Percentiles rank a stretch among this genome's conserved stretches.
Evolutionary conservation across 75 land plant genomes (phyloP).

Genomic region (Sequoia sempervirens): DNA sequence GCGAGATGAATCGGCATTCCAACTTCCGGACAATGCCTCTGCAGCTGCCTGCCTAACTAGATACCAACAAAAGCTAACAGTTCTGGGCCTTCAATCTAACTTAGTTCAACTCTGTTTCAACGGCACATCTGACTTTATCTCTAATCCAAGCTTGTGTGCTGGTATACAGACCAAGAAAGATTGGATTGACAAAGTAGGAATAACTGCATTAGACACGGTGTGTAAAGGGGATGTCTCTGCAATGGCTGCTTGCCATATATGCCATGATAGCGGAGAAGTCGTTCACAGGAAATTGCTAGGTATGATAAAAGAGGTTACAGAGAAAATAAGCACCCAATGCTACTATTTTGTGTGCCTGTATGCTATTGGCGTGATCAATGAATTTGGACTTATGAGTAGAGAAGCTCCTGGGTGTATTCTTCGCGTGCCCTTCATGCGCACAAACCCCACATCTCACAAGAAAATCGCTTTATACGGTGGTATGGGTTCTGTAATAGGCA

Average conservation of each 20-base stretch:
- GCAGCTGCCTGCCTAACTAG: neutral
- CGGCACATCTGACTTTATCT: neutral
- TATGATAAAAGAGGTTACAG: neutral
- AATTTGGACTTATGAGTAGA: slow-evolving; percentile 28
- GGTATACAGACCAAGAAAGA: slow-evolving; percentile 24
- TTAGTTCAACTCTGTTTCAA: neutral
- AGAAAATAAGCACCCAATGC: neutral
- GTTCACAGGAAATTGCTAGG: neutral
- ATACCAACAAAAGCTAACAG: neutral
- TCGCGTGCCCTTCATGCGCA: slow-evolving; percentile 9
- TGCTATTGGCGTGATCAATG: slow-evolving; percentile 44
- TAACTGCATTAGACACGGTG: slow-evolving; percentile 9
- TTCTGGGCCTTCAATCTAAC: neutral
- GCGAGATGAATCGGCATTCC: neutral
- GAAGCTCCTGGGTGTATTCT: slow-evolving; percentile 34
- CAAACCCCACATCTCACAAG: slow-evolving; percentile 12
- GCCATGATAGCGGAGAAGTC: slow-evolving; percentile 1
- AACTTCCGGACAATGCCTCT: neutral
- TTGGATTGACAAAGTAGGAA: slow-evolving; percentile 11
- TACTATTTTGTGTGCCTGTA: slow-evolving; percentile 21
- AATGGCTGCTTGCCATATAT: slow-evolving; percentile 4
- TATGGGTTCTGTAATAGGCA: slow-evolving; percentile 3
- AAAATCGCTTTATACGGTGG: slow-evolving; percentile 9
- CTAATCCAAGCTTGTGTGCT: slow-evolving; percentile 8
- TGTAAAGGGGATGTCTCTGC: slow-evolving; percentile 18